Base-by-base conservation (phyloP, 495 filamentous ascomycete genomes). In the Penicillium daleae region DNA sequence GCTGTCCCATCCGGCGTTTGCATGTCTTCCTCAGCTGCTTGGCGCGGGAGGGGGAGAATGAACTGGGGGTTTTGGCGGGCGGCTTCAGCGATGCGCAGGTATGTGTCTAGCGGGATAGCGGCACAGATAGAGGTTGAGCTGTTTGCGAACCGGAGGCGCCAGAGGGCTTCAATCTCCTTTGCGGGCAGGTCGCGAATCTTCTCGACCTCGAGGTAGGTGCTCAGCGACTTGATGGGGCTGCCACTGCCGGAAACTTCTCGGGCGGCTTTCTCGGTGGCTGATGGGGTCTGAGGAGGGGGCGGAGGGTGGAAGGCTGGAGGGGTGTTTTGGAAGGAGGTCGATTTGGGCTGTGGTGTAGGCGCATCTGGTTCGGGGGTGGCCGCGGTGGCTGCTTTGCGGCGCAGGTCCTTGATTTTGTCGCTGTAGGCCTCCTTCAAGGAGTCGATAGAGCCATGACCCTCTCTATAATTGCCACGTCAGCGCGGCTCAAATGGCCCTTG, bases 91-190 rank as follows among this genome's bases (percentile, higher is more conserved):
- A 98, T 90, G 31, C 81, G 78, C 32, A 72, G 55, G 82, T 91
- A 98, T 9, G 88, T 92, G 2, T 82, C 73, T 0, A 87, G 66
- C 0, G 92, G 91, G 62, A 99, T 88, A 22, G 85, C 83, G 24
- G 93, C 95, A 78, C 90, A 93, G 6, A 99, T 87, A 29, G 91
- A 90, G 64, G 83, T 76, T 0, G 87, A 72, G 60, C 87, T 84
- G 3, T 80, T 71, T 33, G 91, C 86, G 77, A 97, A 92, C 21
- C 90, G 90, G n/a, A 95, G 85, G 2, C 93, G 90, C 95, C 95
- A 99, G 68, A 97, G 84, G 27, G 88, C 84, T 69, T 92, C 86
- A 59, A 98, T 89, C 70, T 98, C 92, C 66, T 89, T 87, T n/a
- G 81, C 66, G 0, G 94, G 91, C 19, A 97, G 89, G 31, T 74